Evolutionary conservation across 2,329 filamentous ascomycete genomes (phyloP), one percentile per base, ranked within the genome.

Genomic region (Talaromyces funiculosus): DNA sequence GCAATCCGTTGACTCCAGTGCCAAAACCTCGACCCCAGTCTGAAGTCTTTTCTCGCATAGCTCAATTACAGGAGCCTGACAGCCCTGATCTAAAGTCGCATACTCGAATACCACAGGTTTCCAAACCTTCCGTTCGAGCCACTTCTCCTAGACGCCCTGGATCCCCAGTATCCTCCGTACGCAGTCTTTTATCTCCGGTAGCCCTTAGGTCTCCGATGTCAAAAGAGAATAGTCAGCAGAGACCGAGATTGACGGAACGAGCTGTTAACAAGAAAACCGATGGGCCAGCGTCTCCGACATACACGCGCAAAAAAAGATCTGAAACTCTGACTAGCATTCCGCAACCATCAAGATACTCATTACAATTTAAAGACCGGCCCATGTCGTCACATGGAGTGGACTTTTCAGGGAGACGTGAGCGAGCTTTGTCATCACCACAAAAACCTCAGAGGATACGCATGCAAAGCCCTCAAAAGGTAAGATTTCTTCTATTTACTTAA

Each of bases 371-470:
- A 61, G 75, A 77, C 61, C 69, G 73, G 18, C 61, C 71, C 14
- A 49, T 65, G 26, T 63, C 67, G 16, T 61, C 67, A 9, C 75
- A 75, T 61, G 68, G 66, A 4, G 61, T 69, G 3, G 74, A 77
- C 29, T 57, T 49, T 31, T 37, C 60, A 60, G 63, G 59, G 12
- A 72, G 67, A 60, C 64, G 72, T 42, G 67, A 71, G 59, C 54
- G 68, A 65, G 64, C 82, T 62, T 88, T 86, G 65, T 78, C 90
- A 35, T 86, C 88, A 10, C 81, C 90, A 10, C 87, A 90, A 63
- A 88, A 84, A 14, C 82, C 87, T 0, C 88, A 89, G 67, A 92
- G 89, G 71, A 79, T 93, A 20, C 78, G 80, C 43, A 82, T 86
- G 80, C 84, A 86, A 67, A 85, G 81, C 38, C 84, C 84, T 3